Evolutionary conservation across 768 basidiomycete species (phyloP).

Genomic region (Xerocomellus dryophilus): DNA sequence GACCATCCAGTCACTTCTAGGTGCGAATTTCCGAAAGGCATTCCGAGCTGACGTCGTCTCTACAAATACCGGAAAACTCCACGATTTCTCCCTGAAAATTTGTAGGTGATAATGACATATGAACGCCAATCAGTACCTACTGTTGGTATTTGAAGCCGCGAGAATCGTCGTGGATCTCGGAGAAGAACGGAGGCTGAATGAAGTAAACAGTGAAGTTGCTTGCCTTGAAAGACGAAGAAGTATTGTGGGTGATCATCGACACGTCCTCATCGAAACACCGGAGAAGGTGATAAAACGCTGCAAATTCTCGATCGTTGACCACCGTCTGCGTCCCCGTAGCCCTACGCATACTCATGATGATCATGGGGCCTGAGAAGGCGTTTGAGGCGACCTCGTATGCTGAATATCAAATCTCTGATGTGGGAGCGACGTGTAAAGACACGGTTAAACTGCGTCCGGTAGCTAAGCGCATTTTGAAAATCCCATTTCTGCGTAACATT

Average conservation of each 20-base stretch:
- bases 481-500: too few species aligned
- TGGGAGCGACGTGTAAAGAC: not conserved
- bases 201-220: conserved; percentile 11
- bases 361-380: too few species aligned
- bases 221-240: not conserved
- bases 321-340: not conserved
- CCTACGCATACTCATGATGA: too few species aligned
- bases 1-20: conserved; percentile 9
- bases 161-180: not conserved
- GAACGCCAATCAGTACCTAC: not conserved
- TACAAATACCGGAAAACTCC: conserved; percentile 14
- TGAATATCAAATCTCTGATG: too few species aligned
- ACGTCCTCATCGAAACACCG: not conserved
- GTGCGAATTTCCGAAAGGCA: not conserved
- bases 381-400: too few species aligned
- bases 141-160: not conserved
- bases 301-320: not conserved
- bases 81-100: conserved; percentile 2
- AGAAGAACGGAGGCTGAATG: conserved; percentile 12
- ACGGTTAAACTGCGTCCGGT: not conserved
- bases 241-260: accelerated
- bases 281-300: not conserved
- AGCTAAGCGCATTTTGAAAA: too few species aligned
- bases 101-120: not conserved
- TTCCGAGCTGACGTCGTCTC: not conserved